Evolutionary conservation across 116 monocot genomes (phyloP).

Genomic region (Trichopus zeylanicus): DNA sequence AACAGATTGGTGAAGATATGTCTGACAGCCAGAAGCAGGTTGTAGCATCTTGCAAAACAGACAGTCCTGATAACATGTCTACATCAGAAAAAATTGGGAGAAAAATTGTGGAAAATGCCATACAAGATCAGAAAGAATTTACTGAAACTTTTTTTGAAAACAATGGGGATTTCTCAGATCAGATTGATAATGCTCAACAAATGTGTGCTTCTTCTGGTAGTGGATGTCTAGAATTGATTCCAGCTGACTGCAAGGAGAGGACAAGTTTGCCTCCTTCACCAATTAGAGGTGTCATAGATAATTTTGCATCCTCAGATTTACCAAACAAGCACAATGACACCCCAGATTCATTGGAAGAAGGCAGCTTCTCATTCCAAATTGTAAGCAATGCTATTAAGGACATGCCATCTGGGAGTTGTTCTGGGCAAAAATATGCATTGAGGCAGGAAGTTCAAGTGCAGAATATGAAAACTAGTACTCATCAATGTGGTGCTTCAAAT

Average conservation of each 20-base stretch:
- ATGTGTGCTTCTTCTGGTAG: background rate
- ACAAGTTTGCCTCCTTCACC: background rate
- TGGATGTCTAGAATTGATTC: background rate
- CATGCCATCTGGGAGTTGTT: constrained; percentile 5
- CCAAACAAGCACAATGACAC: background rate
- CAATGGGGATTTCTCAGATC: background rate
- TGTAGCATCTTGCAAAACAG: background rate
- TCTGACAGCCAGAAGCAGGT: background rate
- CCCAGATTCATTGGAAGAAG: background rate
- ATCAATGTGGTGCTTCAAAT: background rate
- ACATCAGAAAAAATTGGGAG: background rate
- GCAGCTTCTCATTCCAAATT: background rate
- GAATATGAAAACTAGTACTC: constrained; percentile 1
- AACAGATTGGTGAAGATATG: background rate
- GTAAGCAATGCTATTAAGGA: background rate
- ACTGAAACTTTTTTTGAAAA: background rate
- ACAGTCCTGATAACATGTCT: background rate
- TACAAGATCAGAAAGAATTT: background rate
- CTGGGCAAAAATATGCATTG: background rate
- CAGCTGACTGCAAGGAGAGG: background rate
- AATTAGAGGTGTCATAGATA: constrained; percentile 5
- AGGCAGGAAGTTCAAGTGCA: background rate
- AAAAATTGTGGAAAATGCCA: constrained; percentile 7
- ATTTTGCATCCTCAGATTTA: background rate
- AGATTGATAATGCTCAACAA: background rate